These are phyloP conservation scores for Ophiocordyceps camponoti-leonardi DNA, from an alignment of 2,329 filamentous ascomycete species.

Conservation along the genomic window DNA sequence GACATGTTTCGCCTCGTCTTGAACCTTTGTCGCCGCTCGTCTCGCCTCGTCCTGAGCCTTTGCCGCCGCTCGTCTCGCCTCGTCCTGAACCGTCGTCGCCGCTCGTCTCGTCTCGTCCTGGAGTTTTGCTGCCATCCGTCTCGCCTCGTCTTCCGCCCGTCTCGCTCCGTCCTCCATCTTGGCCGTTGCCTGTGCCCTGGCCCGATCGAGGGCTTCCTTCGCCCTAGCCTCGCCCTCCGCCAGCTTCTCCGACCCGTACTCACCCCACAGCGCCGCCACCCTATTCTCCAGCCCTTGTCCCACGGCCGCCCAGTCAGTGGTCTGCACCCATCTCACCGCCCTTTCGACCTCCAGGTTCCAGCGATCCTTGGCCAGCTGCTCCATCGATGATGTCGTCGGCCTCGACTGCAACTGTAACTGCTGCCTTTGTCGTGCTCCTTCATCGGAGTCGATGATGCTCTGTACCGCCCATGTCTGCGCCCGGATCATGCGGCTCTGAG, in stretches of 20 bases:
- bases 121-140: slow-evolving; percentile 9
- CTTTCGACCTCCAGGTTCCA: slow-evolving; percentile 63
- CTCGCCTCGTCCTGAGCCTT: slow-evolving; percentile 7
- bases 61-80: slow-evolving; percentile 6
- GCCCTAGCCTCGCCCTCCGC: slow-evolving; percentile 28
- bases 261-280: slow-evolving; percentile 26
- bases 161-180: slow-evolving; percentile 6
- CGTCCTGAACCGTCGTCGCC: slow-evolving; percentile 19
- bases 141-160: slow-evolving; percentile 7
- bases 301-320: slow-evolving; percentile 45
- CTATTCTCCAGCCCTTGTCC: slow-evolving; percentile 39
- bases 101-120: slow-evolving; percentile 18
- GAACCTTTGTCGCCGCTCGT: slow-evolving; percentile 5
- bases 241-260: slow-evolving; percentile 25
- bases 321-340: slow-evolving; percentile 48
- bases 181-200: slow-evolving; percentile 12
- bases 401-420: slow-evolving; percentile 43
- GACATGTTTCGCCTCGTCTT: slow-evolving; percentile 1
- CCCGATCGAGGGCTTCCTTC: slow-evolving; percentile 16
- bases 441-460: slow-evolving; percentile 27
- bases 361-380: slow-evolving; percentile 41
- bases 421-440: neutral
- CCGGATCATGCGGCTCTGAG: slow-evolving; percentile 38
- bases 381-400: slow-evolving; percentile 10
- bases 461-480: slow-evolving; percentile 37